Percentiles rank a stretch among this genome's conserved stretches.
These are phyloP conservation scores for Artomyces pyxidatus DNA, from an alignment of 768 basidiomycete species.

Conservation along the genomic window DNA sequence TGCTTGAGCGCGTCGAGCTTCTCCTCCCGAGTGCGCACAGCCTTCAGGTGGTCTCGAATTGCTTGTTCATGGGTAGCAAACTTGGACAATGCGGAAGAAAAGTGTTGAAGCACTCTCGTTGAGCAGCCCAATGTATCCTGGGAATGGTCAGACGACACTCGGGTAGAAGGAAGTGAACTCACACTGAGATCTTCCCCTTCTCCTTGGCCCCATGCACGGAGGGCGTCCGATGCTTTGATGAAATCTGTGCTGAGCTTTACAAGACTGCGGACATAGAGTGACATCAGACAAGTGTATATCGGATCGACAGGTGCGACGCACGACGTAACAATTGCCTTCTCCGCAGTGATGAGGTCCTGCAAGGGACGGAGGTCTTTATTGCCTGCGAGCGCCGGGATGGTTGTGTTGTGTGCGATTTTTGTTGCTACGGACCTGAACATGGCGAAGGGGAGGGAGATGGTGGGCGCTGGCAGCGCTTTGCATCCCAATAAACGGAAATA, in stretches of 20 bases:
- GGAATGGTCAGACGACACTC: neutral
- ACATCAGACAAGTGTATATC: conserved; percentile 6
- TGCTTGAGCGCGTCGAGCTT: conserved; percentile 68
- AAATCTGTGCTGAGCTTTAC: conserved; percentile 62
- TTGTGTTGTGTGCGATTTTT: conserved; percentile 85
- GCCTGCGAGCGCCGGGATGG: conserved; percentile 58
- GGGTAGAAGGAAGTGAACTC: conserved; percentile 21
- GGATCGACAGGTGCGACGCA: conserved; percentile 28
- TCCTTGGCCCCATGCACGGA: conserved; percentile 64
- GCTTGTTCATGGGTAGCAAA: conserved; percentile 65
- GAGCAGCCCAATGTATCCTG: conserved; percentile 75
- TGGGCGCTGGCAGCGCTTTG: neutral
- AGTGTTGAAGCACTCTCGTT: conserved; percentile 56
- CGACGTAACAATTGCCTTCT: conserved; percentile 76
- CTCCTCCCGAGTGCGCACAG: conserved; percentile 80
- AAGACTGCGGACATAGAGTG: conserved; percentile 30
- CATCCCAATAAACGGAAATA: neutral
- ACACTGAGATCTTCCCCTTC: conserved; percentile 83
- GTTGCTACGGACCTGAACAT: conserved; percentile 79
- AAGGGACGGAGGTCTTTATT: conserved; percentile 76
- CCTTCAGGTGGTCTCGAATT: conserved; percentile 69
- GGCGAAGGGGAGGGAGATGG: no score
- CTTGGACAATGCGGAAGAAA: conserved; percentile 55
- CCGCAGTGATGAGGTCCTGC: conserved; percentile 84
- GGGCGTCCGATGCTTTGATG: conserved; percentile 60